These are phyloP conservation scores for Dryas drummondii DNA, from an alignment of 306 rosid genomes.

Conservation along the genomic window DNA sequence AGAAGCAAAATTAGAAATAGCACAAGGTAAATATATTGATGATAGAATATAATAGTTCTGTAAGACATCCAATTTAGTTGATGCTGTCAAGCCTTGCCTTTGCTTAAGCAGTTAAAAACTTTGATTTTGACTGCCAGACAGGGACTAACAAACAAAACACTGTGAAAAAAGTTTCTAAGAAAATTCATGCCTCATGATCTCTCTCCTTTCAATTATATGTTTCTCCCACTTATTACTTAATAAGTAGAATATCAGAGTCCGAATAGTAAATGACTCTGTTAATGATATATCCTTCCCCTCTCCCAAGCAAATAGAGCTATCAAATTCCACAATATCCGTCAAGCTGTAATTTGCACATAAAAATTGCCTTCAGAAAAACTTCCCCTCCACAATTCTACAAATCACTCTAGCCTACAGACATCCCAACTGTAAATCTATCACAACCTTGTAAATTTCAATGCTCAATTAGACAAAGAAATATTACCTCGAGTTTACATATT, in stretches of 20 bases:
- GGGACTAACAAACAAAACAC: neutral
- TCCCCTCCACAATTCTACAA: neutral
- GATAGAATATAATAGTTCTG: neutral
- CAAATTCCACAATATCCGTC: neutral
- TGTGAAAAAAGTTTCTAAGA: neutral
- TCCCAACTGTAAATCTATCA: neutral
- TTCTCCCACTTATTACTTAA: neutral
- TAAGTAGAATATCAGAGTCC: neutral
- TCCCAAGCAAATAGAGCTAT: neutral
- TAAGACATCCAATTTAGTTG: neutral
- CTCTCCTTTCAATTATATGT: neutral
- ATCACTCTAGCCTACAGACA: neutral
- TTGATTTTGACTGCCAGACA: no score
- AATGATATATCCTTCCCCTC: conserved; percentile 4
- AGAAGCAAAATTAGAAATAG: conserved; percentile 8
- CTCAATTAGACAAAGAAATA: neutral
- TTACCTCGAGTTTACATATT: neutral
- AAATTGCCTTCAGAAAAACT: neutral
- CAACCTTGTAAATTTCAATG: neutral
- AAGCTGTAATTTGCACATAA: neutral
- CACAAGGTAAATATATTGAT: neutral
- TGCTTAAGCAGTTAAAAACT: neutral
- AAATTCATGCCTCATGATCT: neutral
- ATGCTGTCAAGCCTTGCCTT: neutral
- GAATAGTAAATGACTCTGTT: neutral